These are phyloP conservation scores for Trichoderma oligosporum DNA, from an alignment of 2,329 filamentous ascomycete genomes.

Conservation along the genomic window DNA sequence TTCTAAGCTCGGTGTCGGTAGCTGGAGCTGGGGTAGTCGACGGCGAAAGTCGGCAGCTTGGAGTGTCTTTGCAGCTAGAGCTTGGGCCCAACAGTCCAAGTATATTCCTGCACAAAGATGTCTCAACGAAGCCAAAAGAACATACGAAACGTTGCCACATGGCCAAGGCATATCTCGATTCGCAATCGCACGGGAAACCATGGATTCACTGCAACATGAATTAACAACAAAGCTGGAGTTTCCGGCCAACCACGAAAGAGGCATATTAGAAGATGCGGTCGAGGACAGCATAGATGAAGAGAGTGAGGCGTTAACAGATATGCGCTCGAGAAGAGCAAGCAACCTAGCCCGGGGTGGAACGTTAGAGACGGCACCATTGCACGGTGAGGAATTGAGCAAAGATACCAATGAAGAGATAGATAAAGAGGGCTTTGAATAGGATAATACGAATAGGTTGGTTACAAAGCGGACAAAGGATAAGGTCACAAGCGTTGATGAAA, in stretches of 20 bases:
- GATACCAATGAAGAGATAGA: slow-evolving; percentile 25
- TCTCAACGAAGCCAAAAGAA: slow-evolving; percentile 63
- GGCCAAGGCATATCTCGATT: slow-evolving; percentile 53
- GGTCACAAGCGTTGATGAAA: not conserved
- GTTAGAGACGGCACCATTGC: slow-evolving; percentile 52
- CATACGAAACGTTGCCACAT: slow-evolving; percentile 49
- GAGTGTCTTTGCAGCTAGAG: slow-evolving; percentile 77
- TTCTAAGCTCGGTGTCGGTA: slow-evolving; percentile 64
- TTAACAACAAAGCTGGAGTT: slow-evolving; percentile 46
- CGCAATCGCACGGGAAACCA: slow-evolving; percentile 47
- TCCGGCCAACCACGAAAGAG: slow-evolving; percentile 30
- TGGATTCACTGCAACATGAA: slow-evolving; percentile 49
- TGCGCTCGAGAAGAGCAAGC: slow-evolving; percentile 53
- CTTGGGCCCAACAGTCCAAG: slow-evolving; percentile 76
- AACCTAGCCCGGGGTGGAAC: slow-evolving; percentile 43
- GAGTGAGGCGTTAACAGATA: slow-evolving; percentile 52
- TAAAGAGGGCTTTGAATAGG: slow-evolving; percentile 45
- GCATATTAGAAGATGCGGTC: slow-evolving; percentile 37
- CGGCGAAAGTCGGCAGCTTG: slow-evolving; percentile 85
- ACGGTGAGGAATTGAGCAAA: slow-evolving; percentile 26
- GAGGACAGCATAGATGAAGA: slow-evolving; percentile 47
- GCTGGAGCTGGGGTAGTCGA: slow-evolving; percentile 65
- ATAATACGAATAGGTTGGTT: not conserved
- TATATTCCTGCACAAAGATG: slow-evolving; percentile 74
- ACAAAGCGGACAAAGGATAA: not conserved